Percentiles rank a stretch among this genome's conserved stretches.
Conservation (phyloP, 2,329 filamentous ascomycete species). For the Ceratocystis cubensis region DNA sequence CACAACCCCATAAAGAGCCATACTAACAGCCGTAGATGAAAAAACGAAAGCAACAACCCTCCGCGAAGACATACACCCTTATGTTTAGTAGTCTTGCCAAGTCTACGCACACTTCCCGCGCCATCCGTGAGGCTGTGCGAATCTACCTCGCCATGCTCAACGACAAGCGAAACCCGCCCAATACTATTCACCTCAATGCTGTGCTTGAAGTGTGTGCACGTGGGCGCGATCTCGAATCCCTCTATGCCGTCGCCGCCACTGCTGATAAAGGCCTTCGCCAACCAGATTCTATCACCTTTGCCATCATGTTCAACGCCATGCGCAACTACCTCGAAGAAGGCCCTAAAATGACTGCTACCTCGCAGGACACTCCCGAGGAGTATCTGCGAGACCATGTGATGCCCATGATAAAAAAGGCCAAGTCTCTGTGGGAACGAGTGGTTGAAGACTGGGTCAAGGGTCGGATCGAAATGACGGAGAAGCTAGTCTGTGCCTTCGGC, state of each 20-base stretch:
- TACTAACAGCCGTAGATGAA: conserved; percentile 59
- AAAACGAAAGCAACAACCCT: conserved; percentile 71
- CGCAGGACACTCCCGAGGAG: conserved; percentile 23
- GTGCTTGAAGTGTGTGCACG: conserved; percentile 70
- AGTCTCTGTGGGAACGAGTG: conserved; percentile 70
- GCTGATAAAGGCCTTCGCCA: conserved; percentile 52
- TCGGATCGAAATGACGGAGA: conserved; percentile 60
- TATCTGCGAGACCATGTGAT: conserved; percentile 16
- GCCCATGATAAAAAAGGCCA: conserved; percentile 40
- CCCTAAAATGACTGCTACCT: conserved; percentile 1
- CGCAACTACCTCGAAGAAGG: conserved; percentile 34
- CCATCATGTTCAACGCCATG: conserved; percentile 69
- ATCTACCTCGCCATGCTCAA: conserved; percentile 65
- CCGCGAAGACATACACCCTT: conserved; percentile 70
- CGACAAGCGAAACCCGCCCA: conserved; percentile 53
- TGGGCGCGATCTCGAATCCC: conserved; percentile 60
- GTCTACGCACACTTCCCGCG: conserved; percentile 44
- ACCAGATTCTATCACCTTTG: conserved; percentile 62
- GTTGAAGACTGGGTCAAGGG: conserved; percentile 62
- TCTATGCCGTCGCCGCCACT: conserved; percentile 65
- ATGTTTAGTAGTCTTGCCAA: conserved; percentile 63
- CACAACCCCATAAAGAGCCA: conserved; percentile 21
- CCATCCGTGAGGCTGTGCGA: conserved; percentile 55
- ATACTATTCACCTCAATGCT: conserved; percentile 76
- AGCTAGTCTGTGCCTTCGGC: conserved; percentile 70